Conservation (phyloP, 805 yeast species). For the Saccharomycopsis oosterbeekiorum region DNA sequence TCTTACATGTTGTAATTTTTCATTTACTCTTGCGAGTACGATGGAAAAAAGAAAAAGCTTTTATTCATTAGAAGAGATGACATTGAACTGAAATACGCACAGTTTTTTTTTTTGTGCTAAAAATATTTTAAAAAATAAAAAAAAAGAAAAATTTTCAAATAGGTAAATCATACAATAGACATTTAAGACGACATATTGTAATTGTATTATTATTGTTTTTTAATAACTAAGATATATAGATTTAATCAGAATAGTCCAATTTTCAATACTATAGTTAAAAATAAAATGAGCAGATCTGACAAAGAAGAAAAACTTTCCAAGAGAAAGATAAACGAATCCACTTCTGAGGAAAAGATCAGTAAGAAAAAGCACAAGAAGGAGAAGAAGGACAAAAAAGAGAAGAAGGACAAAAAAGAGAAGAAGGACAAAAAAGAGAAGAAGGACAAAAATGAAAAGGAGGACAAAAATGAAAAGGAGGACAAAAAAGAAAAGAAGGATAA, state of each 20-base stretch:
- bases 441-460: constrained; percentile 25
- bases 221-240: not conserved
- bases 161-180: not conserved
- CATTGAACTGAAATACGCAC: not conserved
- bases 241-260: not conserved
- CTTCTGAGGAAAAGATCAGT: not conserved
- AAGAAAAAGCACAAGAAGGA: constrained; percentile 24
- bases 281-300: not conserved
- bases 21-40: not conserved
- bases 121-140: not conserved
- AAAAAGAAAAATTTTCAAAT: not conserved
- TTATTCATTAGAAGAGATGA: not conserved
- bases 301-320: not conserved
- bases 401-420: constrained; percentile 24
- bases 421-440: constrained; percentile 21
- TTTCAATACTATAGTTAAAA: not conserved
- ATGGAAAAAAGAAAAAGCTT: not conserved
- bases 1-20: not conserved
- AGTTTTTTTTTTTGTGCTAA: not conserved
- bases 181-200: too few relatives aligned
- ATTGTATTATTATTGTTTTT: too few relatives aligned
- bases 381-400: constrained; percentile 25
- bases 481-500: constrained; percentile 28
- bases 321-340: not conserved
- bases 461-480: constrained; percentile 24